Evolutionary conservation across 208 protist species (phyloP).

Genomic region (Leishmania major): DNA sequence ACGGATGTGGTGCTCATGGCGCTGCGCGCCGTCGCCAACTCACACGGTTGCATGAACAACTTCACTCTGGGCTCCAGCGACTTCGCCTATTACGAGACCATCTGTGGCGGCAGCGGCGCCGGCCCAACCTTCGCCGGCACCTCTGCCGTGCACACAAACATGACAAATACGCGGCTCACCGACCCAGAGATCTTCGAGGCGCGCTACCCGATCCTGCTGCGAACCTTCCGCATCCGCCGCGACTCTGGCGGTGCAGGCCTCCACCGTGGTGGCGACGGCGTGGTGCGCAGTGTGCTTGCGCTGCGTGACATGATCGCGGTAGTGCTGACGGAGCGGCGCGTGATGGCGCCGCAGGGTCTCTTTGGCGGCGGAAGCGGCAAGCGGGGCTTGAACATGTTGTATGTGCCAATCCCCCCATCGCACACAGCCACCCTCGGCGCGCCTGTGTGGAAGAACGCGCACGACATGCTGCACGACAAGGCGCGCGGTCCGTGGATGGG

Average conservation of each 20-base stretch:
- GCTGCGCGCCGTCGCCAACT: conserved; percentile 85
- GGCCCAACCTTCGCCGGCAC: conserved; percentile 85
- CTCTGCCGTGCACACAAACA: conserved; percentile 95
- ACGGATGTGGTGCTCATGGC: conserved; percentile 95
- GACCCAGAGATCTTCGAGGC: conserved; percentile 93
- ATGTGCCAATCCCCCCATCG: conserved; percentile 26
- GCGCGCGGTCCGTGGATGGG: conserved; percentile 35
- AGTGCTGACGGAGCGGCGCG: conserved; percentile 93
- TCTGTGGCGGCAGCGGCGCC: conserved; percentile 94
- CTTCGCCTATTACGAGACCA: conserved; percentile 97
- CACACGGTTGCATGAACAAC: conserved; percentile 96
- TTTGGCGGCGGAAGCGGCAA: conserved; percentile 74
- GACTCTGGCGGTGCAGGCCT: conserved; percentile 85
- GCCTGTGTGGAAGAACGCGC: conserved; percentile 25
- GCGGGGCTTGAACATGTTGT: conserved; percentile 72
- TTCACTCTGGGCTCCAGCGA: conserved; percentile 94
- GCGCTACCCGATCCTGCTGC: conserved; percentile 93
- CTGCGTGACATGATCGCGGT: conserved; percentile 72
- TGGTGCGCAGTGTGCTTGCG: conserved; percentile 91
- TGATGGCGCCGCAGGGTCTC: conserved; percentile 83
- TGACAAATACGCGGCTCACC: conserved; percentile 98
- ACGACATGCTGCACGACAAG: conserved; percentile 60
- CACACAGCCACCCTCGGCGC: neutral
- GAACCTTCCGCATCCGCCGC: conserved; percentile 78
- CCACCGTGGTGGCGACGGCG: conserved; percentile 91